Evolutionary conservation across 352 stramenopile species (phyloP), one percentile per base, ranked within the genome.

Genomic region (Pythium phragmiticola): DNA sequence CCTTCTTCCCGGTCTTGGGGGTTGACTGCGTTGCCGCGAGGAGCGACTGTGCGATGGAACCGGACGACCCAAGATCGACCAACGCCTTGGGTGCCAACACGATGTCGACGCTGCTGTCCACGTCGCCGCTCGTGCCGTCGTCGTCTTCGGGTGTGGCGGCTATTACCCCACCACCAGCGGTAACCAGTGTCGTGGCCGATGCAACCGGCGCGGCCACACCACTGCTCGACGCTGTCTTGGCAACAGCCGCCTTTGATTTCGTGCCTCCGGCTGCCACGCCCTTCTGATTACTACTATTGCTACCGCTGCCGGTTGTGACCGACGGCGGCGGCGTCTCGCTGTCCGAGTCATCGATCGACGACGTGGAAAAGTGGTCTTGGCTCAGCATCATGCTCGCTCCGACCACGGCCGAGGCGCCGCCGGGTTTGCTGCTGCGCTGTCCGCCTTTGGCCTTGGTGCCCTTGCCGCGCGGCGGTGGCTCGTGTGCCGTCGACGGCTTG

Each of bases 341-440:
- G 53, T 86, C 78, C 14, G 78, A 74, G 46, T 86, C 77, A 21
- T 90, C 77, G 0, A 87, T 68, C 7, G 83, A 92, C 43, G 80
- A 78, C 1, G 63, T 63, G 9, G 83, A 92, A 26, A 64, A 43
- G 3, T 72, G 65, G 45, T 73, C 64, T 19, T 67, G 82, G 60
- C 73, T 87, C 36, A 84, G 64, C 26, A 86, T 65, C 28, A 85
- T 73, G 55, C 78, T 86, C 7, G 81, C 79, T 1, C 80, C 77
- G 26, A 30, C 26, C 13, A 72, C 63, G 50, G 82, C 49, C 0
- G 75, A 82, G 7, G 57, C 74, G 3, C 73, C 69, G 1, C 30
- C 53, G 12, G 33, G 57, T 1, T 64, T 66, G 53, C 61, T 75
- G 53, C 59, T 75, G 19, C 63, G 49, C 36, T 66, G 63, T 0